These are phyloP conservation scores for Lipomyces kockii DNA, from an alignment of 805 yeast genomes.

Conservation along the genomic window DNA sequence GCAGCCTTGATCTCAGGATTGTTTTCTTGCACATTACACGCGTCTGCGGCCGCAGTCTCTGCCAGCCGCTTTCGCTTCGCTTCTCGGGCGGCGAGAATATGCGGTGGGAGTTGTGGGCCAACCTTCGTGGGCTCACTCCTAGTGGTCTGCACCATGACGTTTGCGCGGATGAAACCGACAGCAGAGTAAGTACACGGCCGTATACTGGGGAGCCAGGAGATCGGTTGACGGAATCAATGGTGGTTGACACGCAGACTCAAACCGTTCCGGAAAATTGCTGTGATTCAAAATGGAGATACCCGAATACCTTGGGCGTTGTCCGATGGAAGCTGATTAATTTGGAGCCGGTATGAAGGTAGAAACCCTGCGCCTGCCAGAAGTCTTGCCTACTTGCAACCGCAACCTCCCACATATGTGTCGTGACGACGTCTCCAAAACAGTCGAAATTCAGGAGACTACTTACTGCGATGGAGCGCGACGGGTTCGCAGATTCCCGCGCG, in stretches of 20 bases:
- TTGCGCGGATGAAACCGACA: not conserved
- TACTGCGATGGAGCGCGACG: not conserved
- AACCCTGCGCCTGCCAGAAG: not conserved
- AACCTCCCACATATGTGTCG: not conserved
- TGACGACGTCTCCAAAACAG: not conserved
- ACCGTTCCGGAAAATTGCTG: not conserved
- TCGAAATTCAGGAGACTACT: not conserved
- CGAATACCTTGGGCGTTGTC: not conserved
- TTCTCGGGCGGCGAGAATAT: slow-evolving; percentile 33
- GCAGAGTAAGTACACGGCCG: not conserved
- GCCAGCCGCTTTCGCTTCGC: slow-evolving; percentile 23
- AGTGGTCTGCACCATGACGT: not conserved
- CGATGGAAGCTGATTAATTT: not conserved
- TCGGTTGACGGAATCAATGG: not conserved
- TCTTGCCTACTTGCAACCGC: not conserved
- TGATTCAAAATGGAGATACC: not conserved
- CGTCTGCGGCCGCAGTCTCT: slow-evolving; percentile 18
- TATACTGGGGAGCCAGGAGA: not conserved
- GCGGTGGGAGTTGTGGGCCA: slow-evolving; percentile 34
- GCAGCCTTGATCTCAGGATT: not conserved
- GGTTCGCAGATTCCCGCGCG: not conserved
- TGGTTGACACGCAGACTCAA: not conserved
- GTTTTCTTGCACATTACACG: not conserved
- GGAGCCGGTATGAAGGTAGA: not conserved
- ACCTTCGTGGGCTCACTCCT: slow-evolving; percentile 8